A percentile compares a stretch with the other conserved stretches of the same genome.
phyloP scores from a whole-genome alignment of 345 rosid genomes.

The Salix caprea region DNA sequence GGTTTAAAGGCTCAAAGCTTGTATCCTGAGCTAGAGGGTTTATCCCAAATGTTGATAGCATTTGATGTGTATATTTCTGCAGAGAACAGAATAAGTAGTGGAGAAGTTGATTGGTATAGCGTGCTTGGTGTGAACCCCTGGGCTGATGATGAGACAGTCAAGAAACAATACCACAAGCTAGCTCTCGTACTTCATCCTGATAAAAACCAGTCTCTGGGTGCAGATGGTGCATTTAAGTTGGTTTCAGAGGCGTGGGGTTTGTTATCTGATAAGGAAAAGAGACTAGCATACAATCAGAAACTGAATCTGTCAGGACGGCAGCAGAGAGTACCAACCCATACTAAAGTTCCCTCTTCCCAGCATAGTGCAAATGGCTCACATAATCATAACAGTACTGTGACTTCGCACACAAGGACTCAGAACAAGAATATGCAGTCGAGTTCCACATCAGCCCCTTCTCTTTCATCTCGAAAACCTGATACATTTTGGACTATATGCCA shows the following conservation, averaged over 20 bases:
- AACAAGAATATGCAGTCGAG: slow-evolving; percentile 16
- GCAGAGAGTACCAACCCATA: slow-evolving; percentile 27
- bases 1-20: slow-evolving; percentile 44
- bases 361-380: slow-evolving; percentile 45
- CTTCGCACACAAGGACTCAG: slow-evolving; percentile 27
- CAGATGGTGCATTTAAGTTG: slow-evolving; percentile 43
- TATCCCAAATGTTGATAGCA: slow-evolving; percentile 32
- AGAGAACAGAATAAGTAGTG: slow-evolving; percentile 29
- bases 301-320: slow-evolving; percentile 36
- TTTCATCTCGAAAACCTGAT: slow-evolving; percentile 34
- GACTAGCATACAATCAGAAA: slow-evolving; percentile 50
- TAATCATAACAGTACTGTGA: slow-evolving; percentile 25
- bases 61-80: slow-evolving; percentile 37
- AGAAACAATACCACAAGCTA: slow-evolving; percentile 36
- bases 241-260: slow-evolving; percentile 42
- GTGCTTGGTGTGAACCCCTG: slow-evolving; percentile 32
- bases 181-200: slow-evolving; percentile 46
- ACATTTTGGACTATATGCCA: slow-evolving; percentile 91
- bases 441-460: slow-evolving; percentile 19
- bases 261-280: slow-evolving; percentile 34
- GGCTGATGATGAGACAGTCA: slow-evolving; percentile 42
- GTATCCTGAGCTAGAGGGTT: slow-evolving; percentile 43
- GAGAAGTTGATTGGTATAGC: slow-evolving; percentile 42
- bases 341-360: slow-evolving; percentile 34
- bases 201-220: slow-evolving; percentile 44